A percentile compares a stretch with the other conserved stretches of the same genome.
These are phyloP conservation scores for Diaporthe nobilis DNA, from an alignment of 2,329 filamentous ascomycete genomes.

Conservation along the genomic window DNA sequence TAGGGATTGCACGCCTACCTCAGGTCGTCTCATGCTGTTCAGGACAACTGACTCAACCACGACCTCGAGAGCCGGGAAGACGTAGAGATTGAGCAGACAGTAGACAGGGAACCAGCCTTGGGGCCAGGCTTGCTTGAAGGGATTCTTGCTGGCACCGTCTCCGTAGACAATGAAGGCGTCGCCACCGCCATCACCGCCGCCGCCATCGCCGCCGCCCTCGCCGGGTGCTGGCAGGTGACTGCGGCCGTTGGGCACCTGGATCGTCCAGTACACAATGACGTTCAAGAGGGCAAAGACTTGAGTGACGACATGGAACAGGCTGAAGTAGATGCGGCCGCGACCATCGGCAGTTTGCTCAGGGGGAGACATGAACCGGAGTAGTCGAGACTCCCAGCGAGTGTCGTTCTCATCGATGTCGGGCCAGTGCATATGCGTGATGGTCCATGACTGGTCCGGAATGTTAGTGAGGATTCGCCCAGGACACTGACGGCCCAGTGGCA, in stretches of 20 bases:
- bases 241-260: slow-evolving; percentile 55
- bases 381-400: slow-evolving; percentile 53
- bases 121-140: slow-evolving; percentile 64
- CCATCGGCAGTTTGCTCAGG: slow-evolving; percentile 57
- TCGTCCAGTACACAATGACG: slow-evolving; percentile 63
- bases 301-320: slow-evolving; percentile 63
- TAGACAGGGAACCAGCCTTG: slow-evolving; percentile 63
- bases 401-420: slow-evolving; percentile 57
- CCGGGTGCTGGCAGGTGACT: slow-evolving; percentile 49
- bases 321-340: slow-evolving; percentile 63
- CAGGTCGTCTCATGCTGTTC: slow-evolving; percentile 68
- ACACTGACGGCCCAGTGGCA: slow-evolving; percentile 30
- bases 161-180: slow-evolving; percentile 27
- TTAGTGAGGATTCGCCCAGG: neutral
- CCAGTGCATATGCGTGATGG: slow-evolving; percentile 65
- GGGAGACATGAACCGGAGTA: slow-evolving; percentile 60
- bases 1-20: slow-evolving; percentile 52
- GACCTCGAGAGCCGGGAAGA: slow-evolving; percentile 59
- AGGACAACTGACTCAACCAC: slow-evolving; percentile 61
- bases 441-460: slow-evolving; percentile 59
- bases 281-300: slow-evolving; percentile 65
- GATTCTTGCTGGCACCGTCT: slow-evolving; percentile 4
- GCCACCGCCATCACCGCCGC: slow-evolving; percentile 5
- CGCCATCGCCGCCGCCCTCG: slow-evolving; percentile 34
- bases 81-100: slow-evolving; percentile 62